Base-by-base conservation (phyloP, 495 filamentous ascomycete genomes). In the Zalerion maritima region DNA sequence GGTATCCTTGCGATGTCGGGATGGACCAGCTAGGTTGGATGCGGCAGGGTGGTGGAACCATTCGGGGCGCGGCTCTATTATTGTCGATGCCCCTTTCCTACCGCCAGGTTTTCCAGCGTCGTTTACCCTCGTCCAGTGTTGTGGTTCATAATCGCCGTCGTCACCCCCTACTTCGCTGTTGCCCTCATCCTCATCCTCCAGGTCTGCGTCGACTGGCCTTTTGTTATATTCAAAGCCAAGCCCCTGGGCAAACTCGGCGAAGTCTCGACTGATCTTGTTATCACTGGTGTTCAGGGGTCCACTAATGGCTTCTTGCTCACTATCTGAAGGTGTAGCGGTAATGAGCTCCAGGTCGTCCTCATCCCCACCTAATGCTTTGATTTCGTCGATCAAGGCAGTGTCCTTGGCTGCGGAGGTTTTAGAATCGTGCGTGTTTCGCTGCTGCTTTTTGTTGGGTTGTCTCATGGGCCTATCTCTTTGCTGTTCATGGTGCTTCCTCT, bases 31-130 rank as follows among this genome's bases (percentile, higher is more conserved):
- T n/a, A n/a, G n/a, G n/a, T n/a, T n/a, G n/a, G n/a, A n/a, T n/a
- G n/a, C n/a, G n/a, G n/a, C n/a, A 86, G 64, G 32, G 61, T 49
- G 21, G 65, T 60, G 25, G 69, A 65, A 49, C 87, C 87, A 96
- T 44, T 94, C 86, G 26, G 83, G 71, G 33, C 78, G 67, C 20
- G 83, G 79, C 35, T 71, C 58, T 40, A 92, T 75, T 8, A 73
- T 57, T 81, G 87, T 34, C 4, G 16, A 32, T 25, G 28, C 45
- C 34, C 45, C 42, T 26, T 21, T 14, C 18, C 5, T 7, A 12
- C 31, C 21, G 5, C 21, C 19, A 24, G 41, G 30, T 15, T 40
- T 42, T 9, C 32, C 33, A 12, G 30, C 34, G 15, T 42, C 40
- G n/a, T n/a, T n/a, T n/a, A n/a, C n/a, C n/a, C n/a, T n/a, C n/a